Evolutionary conservation across 1,139 yeast genomes (phyloP), one percentile per base, ranked within the genome.

Genomic region (Candida glucosophila): DNA sequence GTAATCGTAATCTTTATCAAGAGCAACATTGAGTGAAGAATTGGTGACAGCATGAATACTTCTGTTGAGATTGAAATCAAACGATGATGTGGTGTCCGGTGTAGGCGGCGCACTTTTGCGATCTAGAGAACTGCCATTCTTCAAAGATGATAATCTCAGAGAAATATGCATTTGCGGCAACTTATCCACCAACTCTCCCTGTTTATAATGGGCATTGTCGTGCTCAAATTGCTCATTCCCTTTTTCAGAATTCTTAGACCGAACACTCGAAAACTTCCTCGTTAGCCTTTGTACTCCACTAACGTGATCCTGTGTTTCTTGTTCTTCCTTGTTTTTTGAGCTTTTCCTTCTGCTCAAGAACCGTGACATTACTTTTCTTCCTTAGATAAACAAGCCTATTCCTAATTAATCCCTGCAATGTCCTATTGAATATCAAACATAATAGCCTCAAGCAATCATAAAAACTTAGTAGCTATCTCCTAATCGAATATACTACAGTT

Each of bases 1-100:
- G n/a, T n/a, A n/a, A n/a, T n/a, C n/a, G n/a, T n/a, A n/a, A n/a
- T n/a, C n/a, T n/a, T n/a, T 47, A 27, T 55, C 63, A 16, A 53
- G 36, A 28, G 61, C 42, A n/a, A 60, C 64, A 31, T 60, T 56
- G 27, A 61, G 36, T 8, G 65, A 55, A 3, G 62, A 46, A 34
- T 54, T 57, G 15, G 66, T 56, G 11, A 20, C 17, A 4, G 46
- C 48, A 4, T 37, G 40, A 17, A 32, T 35, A 6, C 49, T 49
- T 18, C 44, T 42, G 8, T 41, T 45, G n/a, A n/a, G n/a, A 14
- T 21, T 40, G 39, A 54, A 53, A 27, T 55, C 61, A 36, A 55
- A 53, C 5, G 57, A 50, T 13, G 39, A 32, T 5, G 40, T 23
- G 3, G 58, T 49, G 15, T 39, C 38, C 4, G 57, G 54, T 7